phyloP scores from a whole-genome alignment of 305 asterid species.

The Striga hermonthica region DNA sequence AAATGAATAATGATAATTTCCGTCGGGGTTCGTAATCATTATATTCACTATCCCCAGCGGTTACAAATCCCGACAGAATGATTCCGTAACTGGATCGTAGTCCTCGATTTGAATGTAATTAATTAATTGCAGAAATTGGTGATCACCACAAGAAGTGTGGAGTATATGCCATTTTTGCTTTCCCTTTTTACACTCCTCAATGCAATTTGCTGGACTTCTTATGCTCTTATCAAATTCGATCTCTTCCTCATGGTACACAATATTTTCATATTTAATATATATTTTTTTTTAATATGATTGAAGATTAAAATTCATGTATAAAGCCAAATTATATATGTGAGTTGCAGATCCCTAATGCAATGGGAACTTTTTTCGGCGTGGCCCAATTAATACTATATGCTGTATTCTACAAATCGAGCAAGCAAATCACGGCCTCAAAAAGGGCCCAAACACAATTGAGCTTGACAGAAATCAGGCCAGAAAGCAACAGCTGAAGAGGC shows the following conservation, averaged over 20 bases:
- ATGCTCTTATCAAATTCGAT: slow-evolving; percentile 53
- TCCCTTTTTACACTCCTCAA: slow-evolving; percentile 48
- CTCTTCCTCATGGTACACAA: slow-evolving; percentile 55
- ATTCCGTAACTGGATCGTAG: too few relatives aligned
- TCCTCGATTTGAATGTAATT: too few relatives aligned
- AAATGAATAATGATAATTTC: too few relatives aligned
- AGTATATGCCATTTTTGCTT: slow-evolving; percentile 50
- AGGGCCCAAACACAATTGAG: too few relatives aligned
- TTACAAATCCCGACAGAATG: too few relatives aligned
- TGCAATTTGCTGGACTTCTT: slow-evolving; percentile 48
- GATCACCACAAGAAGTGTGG: slow-evolving; percentile 45
- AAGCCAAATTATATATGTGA: not conserved
- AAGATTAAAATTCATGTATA: not conserved
- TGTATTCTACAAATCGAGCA: slow-evolving; percentile 56
- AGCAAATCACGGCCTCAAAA: slow-evolving; percentile 41
- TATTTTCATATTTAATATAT: too few relatives aligned
- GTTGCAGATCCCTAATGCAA: slow-evolving; percentile 68
- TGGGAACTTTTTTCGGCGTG: slow-evolving; percentile 64
- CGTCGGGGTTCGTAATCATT: too few relatives aligned
- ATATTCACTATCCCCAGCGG: too few relatives aligned
- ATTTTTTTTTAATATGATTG: too few relatives aligned
- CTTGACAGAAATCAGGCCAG: too few relatives aligned
- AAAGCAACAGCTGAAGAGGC: too few relatives aligned
- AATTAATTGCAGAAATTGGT: slow-evolving; percentile 47
- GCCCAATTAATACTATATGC: slow-evolving; percentile 70